phyloP scores from a whole-genome alignment of 106 monocot species.

The Dendrobium nobile region DNA sequence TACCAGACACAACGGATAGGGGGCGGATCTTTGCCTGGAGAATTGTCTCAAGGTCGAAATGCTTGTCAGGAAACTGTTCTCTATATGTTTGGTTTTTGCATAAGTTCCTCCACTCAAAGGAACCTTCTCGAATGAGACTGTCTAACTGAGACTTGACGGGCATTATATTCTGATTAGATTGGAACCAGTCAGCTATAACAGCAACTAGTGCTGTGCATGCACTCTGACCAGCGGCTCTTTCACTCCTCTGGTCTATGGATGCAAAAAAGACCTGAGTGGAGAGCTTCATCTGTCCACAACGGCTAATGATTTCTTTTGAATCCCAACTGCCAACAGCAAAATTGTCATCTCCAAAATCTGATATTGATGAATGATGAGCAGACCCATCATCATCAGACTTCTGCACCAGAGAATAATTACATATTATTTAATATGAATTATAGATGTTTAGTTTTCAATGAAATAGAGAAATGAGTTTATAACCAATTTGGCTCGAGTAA shows the following conservation, averaged over 20 bases:
- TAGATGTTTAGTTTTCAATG: no score
- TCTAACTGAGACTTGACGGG: constrained; percentile 50
- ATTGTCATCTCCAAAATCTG: constrained; percentile 48
- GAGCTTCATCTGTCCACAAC: constrained; percentile 48
- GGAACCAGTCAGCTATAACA: constrained; percentile 65
- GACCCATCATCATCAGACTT: constrained; percentile 16
- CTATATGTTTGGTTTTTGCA: constrained; percentile 32
- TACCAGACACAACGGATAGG: constrained; percentile 20
- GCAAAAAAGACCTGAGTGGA: constrained; percentile 51
- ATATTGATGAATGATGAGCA: constrained; percentile 11
- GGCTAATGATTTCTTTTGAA: constrained; percentile 28
- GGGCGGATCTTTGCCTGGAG: constrained; percentile 36
- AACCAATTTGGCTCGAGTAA: no score
- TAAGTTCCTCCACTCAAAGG: constrained; percentile 54
- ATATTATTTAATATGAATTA: neutral
- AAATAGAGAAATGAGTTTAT: no score
- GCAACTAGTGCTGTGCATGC: constrained; percentile 65
- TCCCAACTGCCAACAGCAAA: constrained; percentile 57
- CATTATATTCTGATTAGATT: constrained; percentile 26
- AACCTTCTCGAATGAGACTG: constrained; percentile 53
- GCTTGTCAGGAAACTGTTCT: constrained; percentile 47
- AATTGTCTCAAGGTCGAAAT: constrained; percentile 72
- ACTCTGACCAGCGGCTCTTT: constrained; percentile 46
- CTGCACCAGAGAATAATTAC: neutral
- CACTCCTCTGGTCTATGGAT: constrained; percentile 69